These are phyloP conservation scores for Colletotrichum echinochloae DNA, from an alignment of 2,329 filamentous ascomycete species.

Conservation along the genomic window DNA sequence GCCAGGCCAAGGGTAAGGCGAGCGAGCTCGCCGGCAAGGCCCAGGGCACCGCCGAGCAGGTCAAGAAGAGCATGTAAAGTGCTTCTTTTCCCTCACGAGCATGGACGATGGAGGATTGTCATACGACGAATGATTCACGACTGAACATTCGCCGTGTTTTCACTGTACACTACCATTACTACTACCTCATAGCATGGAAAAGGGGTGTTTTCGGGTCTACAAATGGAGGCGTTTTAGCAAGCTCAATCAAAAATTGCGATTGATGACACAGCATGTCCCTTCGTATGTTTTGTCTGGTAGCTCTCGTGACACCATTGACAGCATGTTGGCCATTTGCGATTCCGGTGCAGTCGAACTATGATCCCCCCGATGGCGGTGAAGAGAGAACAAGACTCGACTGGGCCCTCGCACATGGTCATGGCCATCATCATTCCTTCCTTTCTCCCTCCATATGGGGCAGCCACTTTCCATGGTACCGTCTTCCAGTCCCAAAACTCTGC, in stretches of 20 bases:
- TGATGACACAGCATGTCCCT: neutral
- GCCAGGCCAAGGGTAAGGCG: constrained; percentile 50
- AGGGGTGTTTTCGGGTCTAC: constrained; percentile 12
- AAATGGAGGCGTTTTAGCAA: constrained; percentile 9
- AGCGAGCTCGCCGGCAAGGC: constrained; percentile 54
- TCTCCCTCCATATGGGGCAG: neutral
- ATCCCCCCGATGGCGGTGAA: neutral
- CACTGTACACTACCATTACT: constrained; percentile 25
- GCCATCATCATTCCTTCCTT: neutral
- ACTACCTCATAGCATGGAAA: constrained; percentile 24
- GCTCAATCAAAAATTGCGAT: constrained; percentile 14
- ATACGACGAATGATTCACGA: neutral
- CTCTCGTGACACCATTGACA: neutral
- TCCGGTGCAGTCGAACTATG: neutral
- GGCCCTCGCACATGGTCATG: no score
- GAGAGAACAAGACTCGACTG: neutral
- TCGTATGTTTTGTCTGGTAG: no score
- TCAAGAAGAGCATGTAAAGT: constrained; percentile 48
- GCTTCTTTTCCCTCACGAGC: neutral
- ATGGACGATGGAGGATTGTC: neutral
- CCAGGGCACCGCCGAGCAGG: constrained; percentile 57
- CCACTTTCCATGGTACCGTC: neutral
- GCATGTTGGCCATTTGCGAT: neutral
- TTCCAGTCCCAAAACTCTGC: neutral
- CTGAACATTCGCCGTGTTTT: neutral